These are phyloP conservation scores for Phlebopus sp. DNA, from an alignment of 1,284 basidiomycete genomes.

Conservation along the genomic window DNA sequence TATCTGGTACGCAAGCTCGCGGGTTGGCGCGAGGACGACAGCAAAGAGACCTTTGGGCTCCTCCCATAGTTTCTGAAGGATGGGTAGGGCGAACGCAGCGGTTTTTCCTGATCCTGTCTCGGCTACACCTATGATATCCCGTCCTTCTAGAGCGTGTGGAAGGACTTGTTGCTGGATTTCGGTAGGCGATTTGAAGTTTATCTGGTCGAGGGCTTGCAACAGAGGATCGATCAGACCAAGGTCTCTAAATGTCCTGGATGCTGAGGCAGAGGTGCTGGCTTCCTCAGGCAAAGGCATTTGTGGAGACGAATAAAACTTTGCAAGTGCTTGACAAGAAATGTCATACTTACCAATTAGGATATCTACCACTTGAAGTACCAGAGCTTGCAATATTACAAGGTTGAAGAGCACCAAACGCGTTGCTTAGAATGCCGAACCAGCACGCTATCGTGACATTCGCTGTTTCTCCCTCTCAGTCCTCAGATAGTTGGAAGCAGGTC, in stretches of 20 bases:
- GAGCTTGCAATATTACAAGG: too few species aligned
- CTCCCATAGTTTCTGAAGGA: conserved; percentile 96
- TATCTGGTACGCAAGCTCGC: conserved; percentile 99
- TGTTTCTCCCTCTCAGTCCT: conserved; percentile 59
- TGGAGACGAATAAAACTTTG: too few species aligned
- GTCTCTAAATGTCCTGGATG: conserved; percentile 54
- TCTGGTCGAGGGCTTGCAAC: conserved; percentile 79
- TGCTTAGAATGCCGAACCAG: conserved; percentile 29
- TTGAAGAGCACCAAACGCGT: background rate
- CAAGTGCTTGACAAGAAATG: background rate
- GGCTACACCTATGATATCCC: conserved; percentile 97
- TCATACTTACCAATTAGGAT: background rate
- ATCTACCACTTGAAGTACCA: background rate
- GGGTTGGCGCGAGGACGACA: conserved; percentile 92
- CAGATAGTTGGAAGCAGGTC: conserved; percentile 70
- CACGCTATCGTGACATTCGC: conserved; percentile 65
- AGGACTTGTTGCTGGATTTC: conserved; percentile 91
- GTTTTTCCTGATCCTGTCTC: conserved; percentile 98
- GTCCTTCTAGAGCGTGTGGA: conserved; percentile 85
- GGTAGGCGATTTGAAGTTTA: conserved; percentile 87
- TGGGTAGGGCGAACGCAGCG: conserved; percentile 94
- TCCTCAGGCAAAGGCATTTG: conserved; percentile 57
- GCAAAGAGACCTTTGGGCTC: conserved; percentile 93
- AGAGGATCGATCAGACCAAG: conserved; percentile 91
- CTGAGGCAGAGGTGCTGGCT: conserved; percentile 51